Base-by-base conservation (phyloP, 805 yeast species). In the Danielozyma ontarioensis region DNA sequence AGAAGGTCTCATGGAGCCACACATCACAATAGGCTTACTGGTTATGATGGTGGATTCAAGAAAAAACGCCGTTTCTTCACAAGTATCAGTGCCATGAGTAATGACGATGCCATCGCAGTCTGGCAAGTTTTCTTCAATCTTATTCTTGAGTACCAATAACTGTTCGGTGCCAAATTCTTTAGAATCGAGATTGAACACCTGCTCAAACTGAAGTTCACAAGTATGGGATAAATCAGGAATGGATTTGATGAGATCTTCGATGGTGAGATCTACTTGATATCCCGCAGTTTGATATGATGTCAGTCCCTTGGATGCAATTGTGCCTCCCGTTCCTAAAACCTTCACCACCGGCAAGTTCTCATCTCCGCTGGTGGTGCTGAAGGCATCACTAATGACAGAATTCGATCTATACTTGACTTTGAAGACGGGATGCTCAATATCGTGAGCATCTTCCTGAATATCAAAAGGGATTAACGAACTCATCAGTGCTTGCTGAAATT, bases 1-100 rank as follows among this genome's bases (percentile, higher is more conserved):
- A 6, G 82, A 73, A 1, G 88, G 88, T 48, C 86, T 68, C 88
- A 80, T 80, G 4, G 83, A 74, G 2, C 88, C 88, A 31, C 83
- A 79, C 51, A 80, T 59, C 4, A 79, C 85, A 33, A 80, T 72
- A 3, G 84, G 84, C 35, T 77, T 64, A 26, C 15, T 13, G 26
- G 42, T 59, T 29, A 57, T 43, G 18, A 72, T 45, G 7, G 73
- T 68, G 33, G 71, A 57, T 40, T 78, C 81, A 24, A 78, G 55
- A 51, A 78, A 78, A 48, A 78, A 78, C 0, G 83, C 76, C 5
- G 85, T 78, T 50, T 78, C 85, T 32, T 80, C 78, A 61, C 77
- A 64, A 2, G 83, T 74, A 46, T 78, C 85, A 5, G 85, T 78
- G n/a, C 85, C 85, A 51, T 78, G 85, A 1, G 83, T 78, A 25